Percentiles rank a stretch among this genome's conserved stretches.
These are phyloP conservation scores for Brassica rapa DNA, from an alignment of 345 rosid genomes.

Conservation along the genomic window DNA sequence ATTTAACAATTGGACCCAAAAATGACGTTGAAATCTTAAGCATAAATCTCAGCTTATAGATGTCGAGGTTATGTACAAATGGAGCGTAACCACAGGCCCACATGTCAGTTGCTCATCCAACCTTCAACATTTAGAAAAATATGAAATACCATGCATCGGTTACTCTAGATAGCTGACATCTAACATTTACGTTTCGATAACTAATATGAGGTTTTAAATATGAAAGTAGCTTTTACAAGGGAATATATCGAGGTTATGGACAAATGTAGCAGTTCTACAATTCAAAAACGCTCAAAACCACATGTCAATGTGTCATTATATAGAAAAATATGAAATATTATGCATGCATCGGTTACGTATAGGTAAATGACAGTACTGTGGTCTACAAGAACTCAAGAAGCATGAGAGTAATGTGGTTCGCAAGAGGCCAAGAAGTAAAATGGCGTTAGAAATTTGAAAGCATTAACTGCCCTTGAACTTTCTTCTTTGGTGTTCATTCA, in stretches of 20 bases:
- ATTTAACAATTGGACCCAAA: background rate
- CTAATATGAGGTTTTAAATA: background rate
- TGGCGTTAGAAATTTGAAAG: conserved; percentile 3
- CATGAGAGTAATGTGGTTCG: background rate
- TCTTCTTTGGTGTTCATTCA: conserved; percentile 31
- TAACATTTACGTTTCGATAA: background rate
- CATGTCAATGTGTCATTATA: background rate
- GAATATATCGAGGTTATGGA: background rate
- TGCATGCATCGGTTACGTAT: background rate
- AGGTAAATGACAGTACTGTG: background rate
- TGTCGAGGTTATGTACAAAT: background rate
- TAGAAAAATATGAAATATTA: background rate
- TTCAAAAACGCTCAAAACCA: conserved; percentile 1
- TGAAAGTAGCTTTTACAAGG: background rate
- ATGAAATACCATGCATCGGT: background rate
- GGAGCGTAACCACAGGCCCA: conserved; percentile 5
- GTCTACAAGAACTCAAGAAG: background rate
- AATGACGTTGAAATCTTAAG: background rate
- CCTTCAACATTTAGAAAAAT: background rate
- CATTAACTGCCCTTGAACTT: conserved; percentile 30
- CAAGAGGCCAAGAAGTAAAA: background rate
- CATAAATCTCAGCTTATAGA: background rate
- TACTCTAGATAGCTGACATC: background rate
- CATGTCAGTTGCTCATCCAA: background rate
- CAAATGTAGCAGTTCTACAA: background rate